These are phyloP conservation scores for Camellia oleifera DNA, from an alignment of 179 eudicot genomes.

Conservation along the genomic window DNA sequence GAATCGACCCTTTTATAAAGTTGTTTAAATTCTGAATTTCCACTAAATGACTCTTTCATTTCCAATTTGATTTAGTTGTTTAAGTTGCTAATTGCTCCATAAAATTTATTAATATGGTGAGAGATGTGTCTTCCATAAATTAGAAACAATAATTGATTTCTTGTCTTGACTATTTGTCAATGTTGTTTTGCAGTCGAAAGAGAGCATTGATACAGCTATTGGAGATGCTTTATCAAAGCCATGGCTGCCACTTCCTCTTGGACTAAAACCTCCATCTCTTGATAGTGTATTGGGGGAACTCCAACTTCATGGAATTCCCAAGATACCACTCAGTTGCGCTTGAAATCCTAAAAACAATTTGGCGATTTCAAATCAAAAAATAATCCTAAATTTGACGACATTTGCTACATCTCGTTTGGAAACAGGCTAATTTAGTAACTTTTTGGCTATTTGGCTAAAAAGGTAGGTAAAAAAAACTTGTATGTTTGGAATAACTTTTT, in stretches of 20 bases:
- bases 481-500: too few species aligned
- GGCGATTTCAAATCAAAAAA: not conserved
- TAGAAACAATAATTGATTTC: not conserved
- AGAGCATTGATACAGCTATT: constrained; percentile 73
- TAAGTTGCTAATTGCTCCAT: not conserved
- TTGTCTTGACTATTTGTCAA: not conserved
- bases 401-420: constrained; percentile 17
- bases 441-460: too few species aligned
- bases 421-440: too few species aligned
- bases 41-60: too few species aligned
- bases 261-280: constrained; percentile 63
- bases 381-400: constrained; percentile 58
- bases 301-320: constrained; percentile 65
- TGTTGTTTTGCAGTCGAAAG: constrained; percentile 48
- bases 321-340: constrained; percentile 53
- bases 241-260: constrained; percentile 72
- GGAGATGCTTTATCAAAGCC: constrained; percentile 72
- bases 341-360: constrained; percentile 10
- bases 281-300: constrained; percentile 71
- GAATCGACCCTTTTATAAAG: too few species aligned
- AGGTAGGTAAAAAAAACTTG: too few species aligned
- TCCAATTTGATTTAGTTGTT: too few species aligned
- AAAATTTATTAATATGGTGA: not conserved
- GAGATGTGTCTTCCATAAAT: not conserved
- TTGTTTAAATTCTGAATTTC: too few species aligned